Base-by-base conservation (phyloP, 371 early-diverging fungal species). In the Fennellomyces sp. region DNA sequence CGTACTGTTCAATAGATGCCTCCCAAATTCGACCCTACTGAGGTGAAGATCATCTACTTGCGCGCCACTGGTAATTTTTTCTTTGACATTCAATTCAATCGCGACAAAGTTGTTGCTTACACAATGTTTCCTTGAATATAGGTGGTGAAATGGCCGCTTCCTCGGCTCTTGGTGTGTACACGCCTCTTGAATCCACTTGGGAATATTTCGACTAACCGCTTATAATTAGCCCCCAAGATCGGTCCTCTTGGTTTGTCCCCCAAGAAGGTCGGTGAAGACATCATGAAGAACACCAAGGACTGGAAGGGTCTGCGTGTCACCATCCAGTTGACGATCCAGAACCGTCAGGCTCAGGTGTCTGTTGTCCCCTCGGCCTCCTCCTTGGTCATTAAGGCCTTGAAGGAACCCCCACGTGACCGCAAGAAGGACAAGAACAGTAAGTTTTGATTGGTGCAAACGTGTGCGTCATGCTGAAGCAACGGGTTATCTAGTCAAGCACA, bases 181-280 rank as follows among this genome's bases (percentile, higher is more conserved):
- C 23, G 10, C 41, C n/a, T n/a, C n/a, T n/a, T n/a, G n/a, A n/a
- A n/a, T n/a, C n/a, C 30, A 25, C 10, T 41, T 7, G 4, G 7
- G 35, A n/a, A 31, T 10, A 1, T 23, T 7, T 19, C 29, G 33
- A 42, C 30, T 21, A 15, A 15, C 11, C 12, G 36, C 6, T 38
- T 15, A 52, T 8, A 11, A 30, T 0, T 47, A 64, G 75, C 78
- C 29, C 99, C 99, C 80, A 99, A 97, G 91, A 95, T 99, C 72
- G 99, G 99, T 92, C 99, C 99, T 69, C 92, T 99, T 71, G 99
- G 99, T 94, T 86, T 99, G 85, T 92, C 97, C 54, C 99, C 99
- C 84, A 99, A 99, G 91, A 98, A 98, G 90, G 96, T 99, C 70
- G 99, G 99, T 85, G 99, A 99, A 87, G 99, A 99, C 83, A 98